Evolutionary conservation across 306 rosid species (phyloP).

Genomic region (Cucurbita argyrosperma): DNA sequence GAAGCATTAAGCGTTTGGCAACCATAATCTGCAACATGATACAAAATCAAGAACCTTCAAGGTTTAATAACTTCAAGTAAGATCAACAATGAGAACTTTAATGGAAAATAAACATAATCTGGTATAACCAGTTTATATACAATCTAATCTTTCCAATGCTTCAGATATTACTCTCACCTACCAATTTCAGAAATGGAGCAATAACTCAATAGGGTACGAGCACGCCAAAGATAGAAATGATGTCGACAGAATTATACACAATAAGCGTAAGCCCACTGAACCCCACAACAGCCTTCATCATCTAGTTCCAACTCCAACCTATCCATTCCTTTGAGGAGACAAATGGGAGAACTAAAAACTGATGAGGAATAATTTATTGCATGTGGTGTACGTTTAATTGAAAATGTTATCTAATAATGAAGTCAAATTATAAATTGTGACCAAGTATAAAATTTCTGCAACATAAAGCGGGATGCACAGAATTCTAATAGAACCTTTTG

Average conservation of each 20-base stretch:
- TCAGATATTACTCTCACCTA: neutral
- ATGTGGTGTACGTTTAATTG: neutral
- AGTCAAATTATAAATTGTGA: neutral
- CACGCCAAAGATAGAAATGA: neutral
- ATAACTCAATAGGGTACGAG: neutral
- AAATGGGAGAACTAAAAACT: neutral
- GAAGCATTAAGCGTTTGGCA: neutral
- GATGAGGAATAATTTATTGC: neutral
- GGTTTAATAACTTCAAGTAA: neutral
- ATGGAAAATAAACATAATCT: neutral
- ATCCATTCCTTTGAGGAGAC: neutral
- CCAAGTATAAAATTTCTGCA: neutral
- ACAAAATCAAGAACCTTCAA: neutral
- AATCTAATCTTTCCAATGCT: neutral
- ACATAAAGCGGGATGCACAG: neutral
- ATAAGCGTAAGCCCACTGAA: neutral
- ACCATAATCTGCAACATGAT: neutral
- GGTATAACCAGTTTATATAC: neutral
- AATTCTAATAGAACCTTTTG: slow-evolving; percentile 10
- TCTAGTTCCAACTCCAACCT: neutral
- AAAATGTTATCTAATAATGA: neutral
- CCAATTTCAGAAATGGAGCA: neutral
- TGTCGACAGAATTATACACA: neutral
- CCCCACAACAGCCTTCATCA: neutral
- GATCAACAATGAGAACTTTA: neutral